Conservation (phyloP, 2,329 filamentous ascomycete genomes). For the Verticillium klebahnii region DNA sequence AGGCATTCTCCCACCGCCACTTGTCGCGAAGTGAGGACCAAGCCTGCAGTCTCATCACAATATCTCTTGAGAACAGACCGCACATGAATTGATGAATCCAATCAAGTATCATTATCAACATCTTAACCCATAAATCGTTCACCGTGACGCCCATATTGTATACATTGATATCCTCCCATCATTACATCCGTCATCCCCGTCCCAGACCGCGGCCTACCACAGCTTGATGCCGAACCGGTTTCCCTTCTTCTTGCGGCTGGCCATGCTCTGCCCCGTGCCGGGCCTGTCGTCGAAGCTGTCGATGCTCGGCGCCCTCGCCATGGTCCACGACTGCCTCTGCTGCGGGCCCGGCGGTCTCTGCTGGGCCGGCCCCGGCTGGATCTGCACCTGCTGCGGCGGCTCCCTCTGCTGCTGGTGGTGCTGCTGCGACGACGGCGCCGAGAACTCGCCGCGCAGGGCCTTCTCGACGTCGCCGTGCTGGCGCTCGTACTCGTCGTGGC, state of each 20-base stretch:
- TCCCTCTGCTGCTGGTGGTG: constrained; percentile 2
- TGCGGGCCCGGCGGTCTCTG: not conserved
- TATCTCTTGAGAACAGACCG: too few relatives aligned
- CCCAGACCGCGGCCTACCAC: not conserved
- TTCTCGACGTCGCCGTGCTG: constrained; percentile 36
- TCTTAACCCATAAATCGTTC: not conserved
- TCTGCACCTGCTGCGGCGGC: constrained; percentile 7
- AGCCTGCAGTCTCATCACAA: too few relatives aligned
- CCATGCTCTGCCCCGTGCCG: not conserved
- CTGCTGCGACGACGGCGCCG: constrained; percentile 2
- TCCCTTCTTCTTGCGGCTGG: not conserved
- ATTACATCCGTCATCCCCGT: not conserved
- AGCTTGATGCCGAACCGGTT: not conserved
- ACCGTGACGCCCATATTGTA: too few relatives aligned
- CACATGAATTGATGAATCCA: too few relatives aligned
- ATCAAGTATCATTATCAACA: not conserved
- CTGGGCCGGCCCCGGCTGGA: constrained; percentile 4
- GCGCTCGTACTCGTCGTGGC: constrained; percentile 38
- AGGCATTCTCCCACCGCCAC: too few relatives aligned
- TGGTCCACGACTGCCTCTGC: constrained; percentile 1
- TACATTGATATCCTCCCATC: not conserved
- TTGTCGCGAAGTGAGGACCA: too few relatives aligned
- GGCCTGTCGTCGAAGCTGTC: constrained; percentile 4
- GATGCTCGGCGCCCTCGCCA: constrained; percentile 1
- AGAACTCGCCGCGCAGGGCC: constrained; percentile 34